Evolutionary conservation across 176 grass and related monocot species (phyloP).

Genomic region (Eleusine coracana): DNA sequence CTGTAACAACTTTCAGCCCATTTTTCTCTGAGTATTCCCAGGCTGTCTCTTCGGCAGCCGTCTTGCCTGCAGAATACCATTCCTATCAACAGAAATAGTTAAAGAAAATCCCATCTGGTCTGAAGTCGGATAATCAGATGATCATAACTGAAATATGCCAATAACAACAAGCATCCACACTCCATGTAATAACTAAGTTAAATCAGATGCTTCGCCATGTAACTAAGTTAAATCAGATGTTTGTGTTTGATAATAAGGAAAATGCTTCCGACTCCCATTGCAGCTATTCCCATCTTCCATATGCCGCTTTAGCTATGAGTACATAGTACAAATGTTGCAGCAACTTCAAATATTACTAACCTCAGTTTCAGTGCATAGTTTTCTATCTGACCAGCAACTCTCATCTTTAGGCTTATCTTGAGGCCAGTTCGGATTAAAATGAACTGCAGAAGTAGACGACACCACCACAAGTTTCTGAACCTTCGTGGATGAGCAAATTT

Average conservation of each 20-base stretch:
- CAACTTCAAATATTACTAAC: constrained; percentile 21
- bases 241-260: neutral
- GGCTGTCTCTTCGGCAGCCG: constrained; percentile 39
- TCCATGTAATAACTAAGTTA: neutral
- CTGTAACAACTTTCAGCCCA: constrained; percentile 25
- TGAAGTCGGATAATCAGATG: neutral
- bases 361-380: constrained; percentile 24
- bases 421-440: constrained; percentile 38
- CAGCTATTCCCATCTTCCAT: neutral
- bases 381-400: constrained; percentile 50
- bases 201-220: neutral
- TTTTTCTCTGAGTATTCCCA: constrained; percentile 43
- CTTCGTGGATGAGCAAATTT: constrained; percentile 19
- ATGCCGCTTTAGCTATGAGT: neutral
- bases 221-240: neutral
- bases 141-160: neutral
- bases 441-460: constrained; percentile 40
- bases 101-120: neutral
- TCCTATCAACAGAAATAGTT: constrained; percentile 23
- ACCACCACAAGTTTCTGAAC: constrained; percentile 49
- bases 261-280: neutral
- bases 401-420: constrained; percentile 44
- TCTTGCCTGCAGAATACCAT: constrained; percentile 53
- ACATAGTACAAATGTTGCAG: neutral
- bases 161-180: neutral